A percentile compares a stretch with the other conserved stretches of the same genome.
These are phyloP conservation scores for Lactarius psammicola DNA, from an alignment of 768 basidiomycete species.

Conservation along the genomic window DNA sequence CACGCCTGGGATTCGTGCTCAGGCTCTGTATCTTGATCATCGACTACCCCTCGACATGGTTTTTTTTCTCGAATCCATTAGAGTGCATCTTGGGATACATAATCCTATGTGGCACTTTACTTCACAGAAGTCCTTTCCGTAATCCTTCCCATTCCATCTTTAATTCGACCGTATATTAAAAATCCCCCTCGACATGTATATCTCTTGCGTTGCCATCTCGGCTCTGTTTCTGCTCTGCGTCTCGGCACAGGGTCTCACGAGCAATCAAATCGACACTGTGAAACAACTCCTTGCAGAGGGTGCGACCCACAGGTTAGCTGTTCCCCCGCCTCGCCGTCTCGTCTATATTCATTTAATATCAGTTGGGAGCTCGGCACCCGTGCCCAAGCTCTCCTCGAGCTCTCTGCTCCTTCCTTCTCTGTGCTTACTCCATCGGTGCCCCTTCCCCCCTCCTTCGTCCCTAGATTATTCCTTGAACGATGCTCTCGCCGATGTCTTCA, in stretches of 20 bases:
- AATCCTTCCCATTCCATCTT: no score
- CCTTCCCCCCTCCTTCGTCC: slow-evolving; percentile 34
- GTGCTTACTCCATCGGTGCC: slow-evolving; percentile 39
- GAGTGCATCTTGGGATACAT: no score
- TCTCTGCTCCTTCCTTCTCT: slow-evolving; percentile 45
- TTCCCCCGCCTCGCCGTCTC: not conserved
- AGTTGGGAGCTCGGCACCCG: slow-evolving; percentile 58
- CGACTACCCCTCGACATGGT: not conserved
- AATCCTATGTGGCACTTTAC: no score
- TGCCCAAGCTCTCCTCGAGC: slow-evolving; percentile 51
- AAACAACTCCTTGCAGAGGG: slow-evolving; percentile 41
- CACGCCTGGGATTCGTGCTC: not conserved
- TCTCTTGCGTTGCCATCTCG: not conserved
- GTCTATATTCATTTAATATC: not conserved
- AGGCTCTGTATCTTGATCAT: not conserved
- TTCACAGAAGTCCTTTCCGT: no score
- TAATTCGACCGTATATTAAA: no score
- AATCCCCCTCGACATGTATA: not conserved
- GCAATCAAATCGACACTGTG: slow-evolving; percentile 38
- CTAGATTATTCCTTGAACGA: slow-evolving; percentile 30
- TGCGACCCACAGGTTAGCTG: slow-evolving; percentile 42
- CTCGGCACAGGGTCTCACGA: slow-evolving; percentile 38
- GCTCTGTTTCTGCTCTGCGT: not conserved
- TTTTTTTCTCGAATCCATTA: no score
- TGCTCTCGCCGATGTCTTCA: slow-evolving; percentile 53